Base-by-base conservation (phyloP, 2,329 filamentous ascomycete species). In the Ophiocordyceps camponoti-rufipedis region DNA sequence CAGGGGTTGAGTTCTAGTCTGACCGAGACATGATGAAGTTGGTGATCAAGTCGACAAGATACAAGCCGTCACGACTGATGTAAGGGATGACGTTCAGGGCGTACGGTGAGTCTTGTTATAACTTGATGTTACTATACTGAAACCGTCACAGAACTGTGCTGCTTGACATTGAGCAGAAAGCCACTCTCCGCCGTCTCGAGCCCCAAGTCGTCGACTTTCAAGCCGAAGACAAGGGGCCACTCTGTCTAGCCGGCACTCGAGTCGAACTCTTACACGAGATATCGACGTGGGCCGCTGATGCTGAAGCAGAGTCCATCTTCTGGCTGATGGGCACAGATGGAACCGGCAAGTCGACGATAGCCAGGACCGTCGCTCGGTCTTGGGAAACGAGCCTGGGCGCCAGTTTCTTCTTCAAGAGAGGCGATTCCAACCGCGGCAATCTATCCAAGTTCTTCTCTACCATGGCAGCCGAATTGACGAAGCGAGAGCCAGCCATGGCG, bases 331-430 rank as follows among this genome's bases (percentile, higher is more conserved):
- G 61, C 6, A 62, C 61, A 54, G 61, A 60, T 11, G 62, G 62
- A 0, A 65, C 59, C 0, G 62, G 62, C 1, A 66, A 65, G 40
- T 66, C 62, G 1, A 66, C 61, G 6, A 59, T 66, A 8, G 55
- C 58, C 4, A 59, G 56, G 0, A 62, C 50, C 4, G 40, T 35
- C 7, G 23, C 6, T 49, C 57, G 16, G 23, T 42, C 42, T 5
- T 16, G 39, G 1, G 38, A 40, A 2, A 28, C 29, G 5, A 16
- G 31, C 4, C 56, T 65, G 14, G 59, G 54, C 18, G 60, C 59
- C 1, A 65, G 59, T 45, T 69, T 70, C 50, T 68, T 69, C 54
- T 71, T 70, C 53, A 66, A 65, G 45, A 60, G 55, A 48, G 64
- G 61, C 1, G 63, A 65, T 43, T 53, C 51, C 4, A 62, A 68